A percentile compares a stretch with the other conserved stretches of the same genome.
Conservation (phyloP, 257 asterid species). For the Fraxinus americana region DNA sequence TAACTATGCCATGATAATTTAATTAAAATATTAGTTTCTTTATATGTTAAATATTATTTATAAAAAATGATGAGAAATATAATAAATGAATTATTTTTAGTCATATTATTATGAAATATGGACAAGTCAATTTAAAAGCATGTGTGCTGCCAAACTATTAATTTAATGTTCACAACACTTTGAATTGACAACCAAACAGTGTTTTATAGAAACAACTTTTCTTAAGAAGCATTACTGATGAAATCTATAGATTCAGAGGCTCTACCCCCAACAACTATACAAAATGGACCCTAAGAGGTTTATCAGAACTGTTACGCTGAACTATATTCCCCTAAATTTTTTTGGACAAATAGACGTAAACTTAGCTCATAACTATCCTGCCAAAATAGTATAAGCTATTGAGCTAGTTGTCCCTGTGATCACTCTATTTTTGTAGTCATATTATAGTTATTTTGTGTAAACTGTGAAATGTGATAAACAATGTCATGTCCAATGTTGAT, state of each 20-base stretch:
- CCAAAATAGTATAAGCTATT: neutral
- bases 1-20: neutral
- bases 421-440: neutral
- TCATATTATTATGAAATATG: neutral
- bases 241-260: neutral
- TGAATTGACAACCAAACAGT: neutral
- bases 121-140: too few relatives aligned
- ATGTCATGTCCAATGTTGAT: neutral
- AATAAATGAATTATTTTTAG: too few relatives aligned
- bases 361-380: conserved; percentile 5
- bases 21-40: too few relatives aligned
- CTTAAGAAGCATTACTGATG: neutral
- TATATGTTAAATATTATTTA: neutral
- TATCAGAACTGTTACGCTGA: neutral
- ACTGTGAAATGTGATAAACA: neutral
- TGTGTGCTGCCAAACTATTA: neutral
- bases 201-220: too few relatives aligned
- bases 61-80: neutral
- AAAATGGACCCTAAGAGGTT: neutral
- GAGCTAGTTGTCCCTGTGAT: conserved; percentile 2
- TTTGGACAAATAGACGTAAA: neutral
- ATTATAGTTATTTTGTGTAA: neutral
- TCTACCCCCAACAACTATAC: neutral
- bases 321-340: neutral
- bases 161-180: neutral